Evolutionary conservation across 2,329 filamentous ascomycete species (phyloP).

Genomic region (Trichophyton benhamiae): DNA sequence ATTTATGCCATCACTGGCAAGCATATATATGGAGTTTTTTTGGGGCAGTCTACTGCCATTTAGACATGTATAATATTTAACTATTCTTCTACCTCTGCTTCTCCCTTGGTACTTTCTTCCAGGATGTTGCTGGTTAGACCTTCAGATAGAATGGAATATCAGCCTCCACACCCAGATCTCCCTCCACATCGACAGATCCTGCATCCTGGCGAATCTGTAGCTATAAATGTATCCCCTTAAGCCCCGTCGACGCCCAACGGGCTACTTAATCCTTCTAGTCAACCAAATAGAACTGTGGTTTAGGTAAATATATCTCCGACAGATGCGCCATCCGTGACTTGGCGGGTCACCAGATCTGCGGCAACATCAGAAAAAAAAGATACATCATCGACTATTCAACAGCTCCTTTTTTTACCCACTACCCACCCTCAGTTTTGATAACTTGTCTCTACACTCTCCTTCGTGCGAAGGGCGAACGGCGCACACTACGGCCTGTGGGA

Average conservation of each 20-base stretch:
- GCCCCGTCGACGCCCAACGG: background rate
- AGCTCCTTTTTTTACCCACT: no score
- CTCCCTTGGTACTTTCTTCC: background rate
- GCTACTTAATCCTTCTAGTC: no score
- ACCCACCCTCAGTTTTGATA: no score
- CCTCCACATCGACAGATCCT: background rate
- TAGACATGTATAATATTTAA: background rate
- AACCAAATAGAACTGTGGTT: no score
- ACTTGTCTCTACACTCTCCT: background rate
- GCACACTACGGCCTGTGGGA: background rate
- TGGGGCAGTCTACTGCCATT: background rate
- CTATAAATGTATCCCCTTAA: background rate
- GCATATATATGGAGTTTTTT: conserved; percentile 3
- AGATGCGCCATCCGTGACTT: background rate
- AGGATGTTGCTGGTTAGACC: background rate
- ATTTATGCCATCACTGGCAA: background rate
- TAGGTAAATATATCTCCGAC: background rate
- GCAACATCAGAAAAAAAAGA: background rate
- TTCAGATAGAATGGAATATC: background rate
- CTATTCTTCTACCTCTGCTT: background rate
- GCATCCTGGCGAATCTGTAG: background rate
- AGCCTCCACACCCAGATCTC: background rate
- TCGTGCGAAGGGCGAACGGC: background rate
- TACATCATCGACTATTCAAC: background rate
- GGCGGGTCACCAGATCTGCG: background rate